Evolutionary conservation across 768 basidiomycete species (phyloP).

Genomic region (Boletales sp.): DNA sequence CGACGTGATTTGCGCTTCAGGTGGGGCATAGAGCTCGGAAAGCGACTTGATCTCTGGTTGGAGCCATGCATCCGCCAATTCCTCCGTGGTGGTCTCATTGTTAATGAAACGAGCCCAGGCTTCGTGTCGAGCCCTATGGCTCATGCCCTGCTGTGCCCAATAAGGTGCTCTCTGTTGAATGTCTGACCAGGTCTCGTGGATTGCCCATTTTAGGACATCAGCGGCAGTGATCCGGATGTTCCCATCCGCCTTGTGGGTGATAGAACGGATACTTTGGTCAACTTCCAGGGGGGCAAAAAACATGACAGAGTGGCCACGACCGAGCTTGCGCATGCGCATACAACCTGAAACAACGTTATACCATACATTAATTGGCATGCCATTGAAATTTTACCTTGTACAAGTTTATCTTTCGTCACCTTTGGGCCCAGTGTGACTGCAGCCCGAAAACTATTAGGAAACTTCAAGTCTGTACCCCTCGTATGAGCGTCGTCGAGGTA

Average conservation of each 20-base stretch:
- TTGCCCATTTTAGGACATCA: constrained; percentile 43
- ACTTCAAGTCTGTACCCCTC: constrained; percentile 48
- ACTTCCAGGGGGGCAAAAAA: neutral
- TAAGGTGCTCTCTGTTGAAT: constrained; percentile 35
- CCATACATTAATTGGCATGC: neutral
- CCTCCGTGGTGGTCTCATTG: neutral
- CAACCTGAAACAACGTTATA: neutral
- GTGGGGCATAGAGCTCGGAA: constrained; percentile 30
- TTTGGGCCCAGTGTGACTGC: constrained; percentile 38
- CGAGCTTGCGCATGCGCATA: neutral
- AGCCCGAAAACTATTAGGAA: constrained; percentile 34
- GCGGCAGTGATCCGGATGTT: neutral
- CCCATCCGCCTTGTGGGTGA: constrained; percentile 4
- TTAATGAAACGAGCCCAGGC: constrained; percentile 13
- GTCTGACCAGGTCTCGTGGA: constrained; percentile 39
- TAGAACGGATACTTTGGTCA: neutral
- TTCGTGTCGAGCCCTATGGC: neutral
- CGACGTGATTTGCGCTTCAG: neutral
- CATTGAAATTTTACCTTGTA: constrained; percentile 32
- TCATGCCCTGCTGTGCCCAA: constrained; percentile 37
- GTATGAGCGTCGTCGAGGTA: constrained; percentile 54
- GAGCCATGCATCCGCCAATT: constrained; percentile 31
- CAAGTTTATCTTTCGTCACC: constrained; percentile 48
- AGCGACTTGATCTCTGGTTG: constrained; percentile 35
- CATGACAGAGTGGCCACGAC: neutral